These are phyloP conservation scores for Solanum stenotomum DNA, from an alignment of 257 asterid genomes.

Conservation along the genomic window DNA sequence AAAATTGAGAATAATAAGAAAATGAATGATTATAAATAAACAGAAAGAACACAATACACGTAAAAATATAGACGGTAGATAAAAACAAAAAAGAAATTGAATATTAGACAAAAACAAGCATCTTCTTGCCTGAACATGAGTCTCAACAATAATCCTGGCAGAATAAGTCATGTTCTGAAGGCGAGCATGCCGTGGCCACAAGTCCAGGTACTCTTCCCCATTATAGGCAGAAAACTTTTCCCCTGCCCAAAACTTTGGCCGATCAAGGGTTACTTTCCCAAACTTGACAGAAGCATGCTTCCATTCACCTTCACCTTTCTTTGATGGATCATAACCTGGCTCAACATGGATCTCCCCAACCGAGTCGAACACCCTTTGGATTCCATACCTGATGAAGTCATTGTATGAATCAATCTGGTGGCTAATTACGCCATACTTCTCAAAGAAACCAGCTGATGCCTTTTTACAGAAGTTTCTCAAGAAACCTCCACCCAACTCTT, in stretches of 20 bases:
- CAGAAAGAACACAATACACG: background rate
- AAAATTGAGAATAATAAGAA: background rate
- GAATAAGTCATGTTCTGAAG: slow-evolving; percentile 90
- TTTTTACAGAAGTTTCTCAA: slow-evolving; percentile 50
- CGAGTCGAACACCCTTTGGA: slow-evolving; percentile 65
- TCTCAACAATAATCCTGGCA: slow-evolving; percentile 55
- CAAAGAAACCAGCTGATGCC: slow-evolving; percentile 63
- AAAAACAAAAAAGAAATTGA: background rate
- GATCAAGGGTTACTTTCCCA: slow-evolving; percentile 66
- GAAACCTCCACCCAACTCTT: slow-evolving; percentile 32
- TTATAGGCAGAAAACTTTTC: slow-evolving; percentile 51
- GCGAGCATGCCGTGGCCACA: slow-evolving; percentile 85
- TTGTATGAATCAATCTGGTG: slow-evolving; percentile 85
- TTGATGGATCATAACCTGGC: slow-evolving; percentile 81
- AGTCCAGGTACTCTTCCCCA: slow-evolving; percentile 28
- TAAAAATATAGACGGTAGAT: background rate
- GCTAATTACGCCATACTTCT: slow-evolving; percentile 64
- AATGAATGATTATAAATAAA: background rate
- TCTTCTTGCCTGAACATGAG: slow-evolving; percentile 48
- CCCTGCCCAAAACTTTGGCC: slow-evolving; percentile 51
- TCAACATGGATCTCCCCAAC: slow-evolving; percentile 64
- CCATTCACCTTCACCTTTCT: slow-evolving; percentile 76
- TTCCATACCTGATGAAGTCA: slow-evolving; percentile 53
- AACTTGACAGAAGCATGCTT: slow-evolving; percentile 61
- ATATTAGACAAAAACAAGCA: background rate